Conservation (phyloP, 306 rosid genomes). For the Hylodesmum podocarpum region DNA sequence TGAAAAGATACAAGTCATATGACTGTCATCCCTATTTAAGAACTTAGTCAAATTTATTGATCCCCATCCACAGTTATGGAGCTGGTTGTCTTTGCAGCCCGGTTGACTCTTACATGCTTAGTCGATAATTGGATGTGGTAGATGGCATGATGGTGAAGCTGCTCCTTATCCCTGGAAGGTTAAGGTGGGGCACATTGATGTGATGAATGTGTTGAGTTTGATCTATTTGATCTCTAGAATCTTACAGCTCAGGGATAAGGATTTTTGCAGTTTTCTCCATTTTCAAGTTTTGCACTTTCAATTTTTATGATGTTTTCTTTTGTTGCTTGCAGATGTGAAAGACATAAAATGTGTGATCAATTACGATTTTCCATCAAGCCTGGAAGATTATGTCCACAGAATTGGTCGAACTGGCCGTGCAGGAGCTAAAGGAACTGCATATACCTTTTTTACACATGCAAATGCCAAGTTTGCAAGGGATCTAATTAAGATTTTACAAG, state of each 20-base stretch:
- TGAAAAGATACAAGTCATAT: constrained; percentile 37
- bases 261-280: constrained; percentile 63
- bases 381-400: constrained; percentile 94
- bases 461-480: constrained; percentile 75
- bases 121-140: constrained; percentile 63
- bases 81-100: constrained; percentile 89
- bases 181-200: constrained; percentile 99
- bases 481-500: constrained; percentile 76
- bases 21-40: constrained; percentile 38
- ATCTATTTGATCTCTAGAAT: constrained; percentile 65
- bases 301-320: constrained; percentile 28
- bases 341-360: constrained; percentile 95
- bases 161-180: constrained; percentile 99
- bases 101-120: constrained; percentile 93
- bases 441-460: constrained; percentile 76
- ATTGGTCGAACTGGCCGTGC: constrained; percentile 99
- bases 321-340: constrained; percentile 83
- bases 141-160: constrained; percentile 81
- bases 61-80: constrained; percentile 98
- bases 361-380: constrained; percentile 92
- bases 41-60: constrained; percentile 46
- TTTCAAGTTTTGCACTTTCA: neutral
- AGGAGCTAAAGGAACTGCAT: constrained; percentile 93
- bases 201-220: constrained; percentile 89
- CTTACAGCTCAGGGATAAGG: constrained; percentile 94